A percentile compares a stretch with the other conserved stretches of the same genome.
phyloP scores from a whole-genome alignment of 2,329 filamentous ascomycete genomes.

The Fusarium brachygibbosum region DNA sequence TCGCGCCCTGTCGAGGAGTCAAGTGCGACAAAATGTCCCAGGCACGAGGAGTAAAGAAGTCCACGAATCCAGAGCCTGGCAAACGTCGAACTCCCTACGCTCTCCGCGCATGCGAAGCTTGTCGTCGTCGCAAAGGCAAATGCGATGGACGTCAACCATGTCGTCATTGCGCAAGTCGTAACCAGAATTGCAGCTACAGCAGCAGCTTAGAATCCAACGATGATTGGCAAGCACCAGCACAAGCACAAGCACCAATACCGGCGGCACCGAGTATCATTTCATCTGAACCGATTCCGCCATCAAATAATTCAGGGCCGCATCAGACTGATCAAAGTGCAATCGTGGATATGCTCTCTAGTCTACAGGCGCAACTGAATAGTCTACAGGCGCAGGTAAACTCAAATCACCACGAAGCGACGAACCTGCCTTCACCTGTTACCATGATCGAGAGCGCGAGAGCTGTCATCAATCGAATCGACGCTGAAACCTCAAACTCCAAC shows the following conservation, averaged over 20 bases:
- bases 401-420: neutral
- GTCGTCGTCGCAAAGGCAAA: conserved; percentile 28
- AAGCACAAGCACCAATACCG: neutral
- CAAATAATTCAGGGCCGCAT: neutral
- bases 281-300: neutral
- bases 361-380: conserved; percentile 29
- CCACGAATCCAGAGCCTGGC: conserved; percentile 1
- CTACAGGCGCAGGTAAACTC: conserved; percentile 24
- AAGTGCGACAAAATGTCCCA: conserved; percentile 10
- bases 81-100: conserved; percentile 30
- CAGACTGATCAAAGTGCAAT: conserved; percentile 23
- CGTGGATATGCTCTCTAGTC: conserved; percentile 27
- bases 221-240: conserved; percentile 7
- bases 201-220: conserved; percentile 1
- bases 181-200: conserved; percentile 21
- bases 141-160: conserved; percentile 27
- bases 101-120: conserved; percentile 26
- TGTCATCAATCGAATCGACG: neutral
- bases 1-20: no score
- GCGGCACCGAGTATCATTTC: neutral
- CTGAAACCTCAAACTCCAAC: neutral
- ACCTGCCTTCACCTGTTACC: conserved; percentile 15
- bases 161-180: conserved; percentile 13
- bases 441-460: neutral
- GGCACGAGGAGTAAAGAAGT: conserved; percentile 18